Evolutionary conservation across 805 yeast genomes (phyloP), one percentile per base, ranked within the genome.

Genomic region (Barnettozyma sp.): DNA sequence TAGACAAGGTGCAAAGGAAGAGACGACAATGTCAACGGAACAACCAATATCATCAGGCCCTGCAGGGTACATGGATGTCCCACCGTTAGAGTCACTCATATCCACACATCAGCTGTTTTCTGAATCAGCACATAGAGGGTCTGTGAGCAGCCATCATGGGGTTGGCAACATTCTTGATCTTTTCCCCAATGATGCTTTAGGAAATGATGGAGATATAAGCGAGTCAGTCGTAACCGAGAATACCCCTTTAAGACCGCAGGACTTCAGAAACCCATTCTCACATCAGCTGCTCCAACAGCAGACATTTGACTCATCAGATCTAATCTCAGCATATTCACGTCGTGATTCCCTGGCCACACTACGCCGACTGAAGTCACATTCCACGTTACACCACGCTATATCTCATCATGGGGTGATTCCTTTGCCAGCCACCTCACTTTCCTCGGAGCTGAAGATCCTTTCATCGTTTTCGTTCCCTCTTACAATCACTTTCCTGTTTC

Each of bases 401-500:
- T 42, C 45, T 16, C 47, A 50, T 7, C 47, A 50, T 7, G 58
- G 58, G 9, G 33, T 39, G 0, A 25, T 53, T 4, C 56, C 55
- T 12, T 50, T 42, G 1, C 25, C 45, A 9, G 51, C 49, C 22
- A 50, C 56, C 2, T 16, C 47, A 3, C 14, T 36, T 4, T 68
- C 65, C 45, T 65, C 70, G 35, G 77, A 73, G 26, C 60, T 66
- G 26, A 65, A 57, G 36, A 70, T 56, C 4, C 40, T 64, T 22
- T 38, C 52, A 3, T 61, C 39, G 51, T 73, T 60, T 60, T 75
- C 85, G 0, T 45, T 76, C 21, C 90, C 90, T 0, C 58, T 82
- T 46, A 65, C 79, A 14, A 59, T 78, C 34, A 81, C 90, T 1
- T 82, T 82, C 46, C 52, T 82, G 19, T 58, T 82, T 40, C 87